Evolutionary conservation across 768 basidiomycete genomes (phyloP).

Genomic region (Mycena chlorophos): DNA sequence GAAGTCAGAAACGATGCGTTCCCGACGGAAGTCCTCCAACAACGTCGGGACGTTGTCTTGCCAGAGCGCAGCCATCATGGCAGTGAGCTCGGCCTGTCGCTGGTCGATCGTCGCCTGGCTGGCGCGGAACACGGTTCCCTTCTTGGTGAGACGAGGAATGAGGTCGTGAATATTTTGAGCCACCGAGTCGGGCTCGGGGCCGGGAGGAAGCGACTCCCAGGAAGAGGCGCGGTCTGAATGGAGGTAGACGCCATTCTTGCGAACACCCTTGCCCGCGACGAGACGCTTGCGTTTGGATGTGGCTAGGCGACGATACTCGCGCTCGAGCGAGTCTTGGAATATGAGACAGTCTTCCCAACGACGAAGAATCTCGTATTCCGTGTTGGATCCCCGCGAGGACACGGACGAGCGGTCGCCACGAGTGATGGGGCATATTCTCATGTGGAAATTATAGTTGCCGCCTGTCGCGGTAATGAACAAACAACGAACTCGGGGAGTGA

Average conservation of each 20-base stretch:
- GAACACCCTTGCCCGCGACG: slow-evolving; percentile 70
- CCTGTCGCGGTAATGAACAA: slow-evolving; percentile 38
- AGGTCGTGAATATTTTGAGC: slow-evolving; percentile 66
- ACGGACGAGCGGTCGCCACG: slow-evolving; percentile 40
- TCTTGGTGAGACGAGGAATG: slow-evolving; percentile 69
- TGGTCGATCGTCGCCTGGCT: slow-evolving; percentile 66
- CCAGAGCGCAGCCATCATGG: slow-evolving; percentile 61
- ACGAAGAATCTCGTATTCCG: slow-evolving; percentile 74
- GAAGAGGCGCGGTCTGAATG: slow-evolving; percentile 70
- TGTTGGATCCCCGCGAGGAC: slow-evolving; percentile 36
- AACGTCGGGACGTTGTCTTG: slow-evolving; percentile 62
- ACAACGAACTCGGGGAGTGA: slow-evolving; percentile 7
- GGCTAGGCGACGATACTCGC: slow-evolving; percentile 62
- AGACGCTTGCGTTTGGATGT: slow-evolving; percentile 69
- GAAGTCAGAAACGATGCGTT: slow-evolving; percentile 65
- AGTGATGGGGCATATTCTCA: slow-evolving; percentile 54
- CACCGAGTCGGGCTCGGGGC: slow-evolving; percentile 75
- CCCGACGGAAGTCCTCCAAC: slow-evolving; percentile 62
- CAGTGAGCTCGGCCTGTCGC: slow-evolving; percentile 58
- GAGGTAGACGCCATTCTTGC: slow-evolving; percentile 69
- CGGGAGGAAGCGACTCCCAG: slow-evolving; percentile 82
- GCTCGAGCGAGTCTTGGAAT: slow-evolving; percentile 71
- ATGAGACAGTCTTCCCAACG: slow-evolving; percentile 82
- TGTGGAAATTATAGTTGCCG: slow-evolving; percentile 56
- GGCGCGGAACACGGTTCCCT: slow-evolving; percentile 69